phyloP scores from a whole-genome alignment of 345 rosid genomes.

The Citrus sp. region DNA sequence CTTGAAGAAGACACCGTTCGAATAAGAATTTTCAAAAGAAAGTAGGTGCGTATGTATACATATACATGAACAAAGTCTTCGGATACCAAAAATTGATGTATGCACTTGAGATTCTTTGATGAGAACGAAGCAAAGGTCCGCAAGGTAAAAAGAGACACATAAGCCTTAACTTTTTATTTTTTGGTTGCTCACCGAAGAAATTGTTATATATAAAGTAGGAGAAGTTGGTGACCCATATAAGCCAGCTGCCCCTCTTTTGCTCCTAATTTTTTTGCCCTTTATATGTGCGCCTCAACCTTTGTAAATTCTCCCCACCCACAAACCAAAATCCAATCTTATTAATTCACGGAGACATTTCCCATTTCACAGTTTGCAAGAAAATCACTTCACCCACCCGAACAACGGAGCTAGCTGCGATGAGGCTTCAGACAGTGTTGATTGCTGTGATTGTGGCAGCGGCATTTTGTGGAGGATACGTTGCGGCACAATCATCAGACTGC shows the following conservation, averaged over 20 bases:
- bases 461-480: not conserved
- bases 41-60: not conserved
- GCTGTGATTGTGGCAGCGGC: not conserved
- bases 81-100: not conserved
- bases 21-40: not conserved
- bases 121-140: not conserved
- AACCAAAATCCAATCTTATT: not conserved
- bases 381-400: not conserved
- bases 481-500: constrained; percentile 17
- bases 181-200: constrained; percentile 12
- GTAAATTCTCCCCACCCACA: not conserved
- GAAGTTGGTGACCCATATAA: constrained; percentile 11
- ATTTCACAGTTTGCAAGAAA: not conserved
- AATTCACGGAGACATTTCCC: not conserved
- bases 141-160: not conserved
- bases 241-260: not conserved
- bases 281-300: not conserved
- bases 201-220: not conserved
- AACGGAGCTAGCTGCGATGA: not conserved
- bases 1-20: not conserved
- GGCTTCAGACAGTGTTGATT: not conserved
- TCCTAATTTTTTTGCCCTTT: not conserved
- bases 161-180: not conserved
- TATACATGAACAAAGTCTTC: too few relatives aligned
- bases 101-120: not conserved